Percentiles rank a stretch among this genome's conserved stretches.
phyloP scores from a whole-genome alignment of 371 early-diverging fungal genomes.

The Mucor sp. region DNA sequence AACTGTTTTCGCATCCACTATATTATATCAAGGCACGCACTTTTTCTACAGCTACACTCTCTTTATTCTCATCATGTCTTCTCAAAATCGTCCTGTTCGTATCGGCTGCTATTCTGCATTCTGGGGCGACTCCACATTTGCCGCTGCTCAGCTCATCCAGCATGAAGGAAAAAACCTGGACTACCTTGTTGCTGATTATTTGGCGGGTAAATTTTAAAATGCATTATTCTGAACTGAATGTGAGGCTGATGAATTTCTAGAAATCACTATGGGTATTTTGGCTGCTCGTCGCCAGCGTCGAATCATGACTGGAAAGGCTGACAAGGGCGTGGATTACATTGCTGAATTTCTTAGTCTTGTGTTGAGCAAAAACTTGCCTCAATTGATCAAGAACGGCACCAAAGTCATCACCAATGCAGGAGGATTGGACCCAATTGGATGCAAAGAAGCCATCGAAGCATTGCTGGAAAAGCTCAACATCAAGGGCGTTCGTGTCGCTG shows the following conservation, averaged over 20 bases:
- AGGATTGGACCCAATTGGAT: constrained; percentile 69
- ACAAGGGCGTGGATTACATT: constrained; percentile 63
- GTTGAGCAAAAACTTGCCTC: constrained; percentile 52
- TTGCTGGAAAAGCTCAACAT: constrained; percentile 53
- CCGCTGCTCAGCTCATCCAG: constrained; percentile 72
- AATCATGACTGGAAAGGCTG: constrained; percentile 51
- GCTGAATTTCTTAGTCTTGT: constrained; percentile 66
- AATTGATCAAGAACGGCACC: constrained; percentile 60
- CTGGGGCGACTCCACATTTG: constrained; percentile 70
- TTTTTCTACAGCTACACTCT: background rate
- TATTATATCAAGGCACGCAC: background rate
- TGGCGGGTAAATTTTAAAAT: constrained; percentile 53
- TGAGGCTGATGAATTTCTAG: constrained; percentile 21
- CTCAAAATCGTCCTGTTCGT: constrained; percentile 47
- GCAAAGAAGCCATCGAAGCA: constrained; percentile 69
- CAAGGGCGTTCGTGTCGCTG: constrained; percentile 59
- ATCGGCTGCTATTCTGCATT: constrained; percentile 78
- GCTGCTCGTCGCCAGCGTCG: constrained; percentile 59
- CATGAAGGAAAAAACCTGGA: constrained; percentile 70
- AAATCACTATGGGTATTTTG: constrained; percentile 79
- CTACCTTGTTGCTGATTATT: constrained; percentile 72
- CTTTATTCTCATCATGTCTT: background rate
- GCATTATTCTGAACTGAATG: background rate
- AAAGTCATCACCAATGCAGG: constrained; percentile 79
- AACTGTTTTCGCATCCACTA: background rate